Evolutionary conservation across 495 filamentous ascomycete species (phyloP).

Genomic region (Aspergillus egyptiacus): DNA sequence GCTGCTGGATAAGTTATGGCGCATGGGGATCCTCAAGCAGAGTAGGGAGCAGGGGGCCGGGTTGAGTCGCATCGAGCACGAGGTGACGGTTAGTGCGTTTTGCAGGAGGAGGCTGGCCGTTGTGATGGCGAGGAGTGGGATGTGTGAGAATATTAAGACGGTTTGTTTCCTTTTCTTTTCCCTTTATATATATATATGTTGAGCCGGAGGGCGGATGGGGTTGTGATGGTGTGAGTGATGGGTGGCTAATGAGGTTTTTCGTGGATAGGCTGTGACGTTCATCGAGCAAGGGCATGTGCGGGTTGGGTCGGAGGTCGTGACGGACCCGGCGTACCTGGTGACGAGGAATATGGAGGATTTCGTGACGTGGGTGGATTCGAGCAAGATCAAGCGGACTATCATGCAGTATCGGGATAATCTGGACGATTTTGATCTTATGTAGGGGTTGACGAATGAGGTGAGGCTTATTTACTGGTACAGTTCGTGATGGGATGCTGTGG

Average conservation of each 20-base stretch:
- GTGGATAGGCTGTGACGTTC: conserved; percentile 62
- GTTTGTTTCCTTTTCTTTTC: conserved; percentile 20
- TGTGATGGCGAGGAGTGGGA: conserved; percentile 78
- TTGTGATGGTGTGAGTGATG: no score
- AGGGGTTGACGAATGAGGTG: conserved; percentile 9
- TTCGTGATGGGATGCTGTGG: neutral
- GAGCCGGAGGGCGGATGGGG: no score
- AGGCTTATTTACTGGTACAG: neutral
- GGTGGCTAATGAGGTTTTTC: neutral
- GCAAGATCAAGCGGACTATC: conserved; percentile 94
- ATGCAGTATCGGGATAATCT: conserved; percentile 89
- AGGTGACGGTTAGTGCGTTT: conserved; percentile 79
- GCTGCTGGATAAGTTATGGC: conserved; percentile 80
- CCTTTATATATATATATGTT: neutral
- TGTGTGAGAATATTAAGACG: conserved; percentile 80
- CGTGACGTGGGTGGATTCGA: conserved; percentile 91
- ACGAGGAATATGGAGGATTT: conserved; percentile 87
- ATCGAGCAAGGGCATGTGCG: conserved; percentile 95
- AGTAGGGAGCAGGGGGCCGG: conserved; percentile 49
- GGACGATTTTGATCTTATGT: conserved; percentile 94
- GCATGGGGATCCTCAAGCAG: conserved; percentile 78
- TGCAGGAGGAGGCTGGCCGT: conserved; percentile 75
- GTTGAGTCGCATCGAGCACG: conserved; percentile 76
- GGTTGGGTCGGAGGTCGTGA: conserved; percentile 86
- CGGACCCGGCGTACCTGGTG: conserved; percentile 58